Conservation (phyloP, 805 yeast species). For the Kluyveromyces wickerhamii region DNA sequence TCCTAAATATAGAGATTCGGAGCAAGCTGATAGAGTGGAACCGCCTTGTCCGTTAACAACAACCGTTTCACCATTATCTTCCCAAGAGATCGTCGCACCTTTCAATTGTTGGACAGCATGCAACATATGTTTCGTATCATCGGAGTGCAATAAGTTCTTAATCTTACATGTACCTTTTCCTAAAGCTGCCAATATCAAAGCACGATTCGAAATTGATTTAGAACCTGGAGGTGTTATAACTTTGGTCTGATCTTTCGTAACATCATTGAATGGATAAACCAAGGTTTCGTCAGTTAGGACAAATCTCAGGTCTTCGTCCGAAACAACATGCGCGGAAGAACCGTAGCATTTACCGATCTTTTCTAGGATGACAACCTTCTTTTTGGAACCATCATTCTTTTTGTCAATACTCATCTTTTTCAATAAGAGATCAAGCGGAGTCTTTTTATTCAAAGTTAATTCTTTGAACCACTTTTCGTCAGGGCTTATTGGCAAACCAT, state of each 20-base stretch:
- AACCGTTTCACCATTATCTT: slow-evolving; percentile 84
- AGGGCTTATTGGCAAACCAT: slow-evolving; percentile 75
- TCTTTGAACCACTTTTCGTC: slow-evolving; percentile 65
- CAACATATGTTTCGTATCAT: slow-evolving; percentile 92
- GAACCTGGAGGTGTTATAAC: slow-evolving; percentile 89
- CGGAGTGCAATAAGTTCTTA: slow-evolving; percentile 85
- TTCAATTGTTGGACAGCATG: slow-evolving; percentile 70
- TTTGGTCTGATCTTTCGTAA: slow-evolving; percentile 21
- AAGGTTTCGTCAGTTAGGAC: slow-evolving; percentile 74
- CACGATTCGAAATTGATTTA: slow-evolving; percentile 93
- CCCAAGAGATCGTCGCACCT: slow-evolving; percentile 77
- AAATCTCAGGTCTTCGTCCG: slow-evolving; percentile 72
- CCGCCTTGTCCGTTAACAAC: slow-evolving; percentile 85
- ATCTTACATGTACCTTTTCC: slow-evolving; percentile 80
- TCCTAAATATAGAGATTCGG: slow-evolving; percentile 74
- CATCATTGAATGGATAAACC: slow-evolving; percentile 49
- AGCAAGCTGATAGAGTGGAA: slow-evolving; percentile 48
- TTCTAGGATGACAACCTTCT: slow-evolving; percentile 77
- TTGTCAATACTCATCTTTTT: slow-evolving; percentile 92
- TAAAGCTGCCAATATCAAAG: slow-evolving; percentile 84
- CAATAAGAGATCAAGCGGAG: slow-evolving; percentile 70
- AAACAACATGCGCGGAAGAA: slow-evolving; percentile 74
- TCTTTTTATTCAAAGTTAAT: slow-evolving; percentile 57
- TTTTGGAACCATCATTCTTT: slow-evolving; percentile 89
- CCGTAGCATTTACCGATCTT: slow-evolving; percentile 86